Evolutionary conservation across 495 filamentous ascomycete species (phyloP).

Genomic region (Penicillium herquei): DNA sequence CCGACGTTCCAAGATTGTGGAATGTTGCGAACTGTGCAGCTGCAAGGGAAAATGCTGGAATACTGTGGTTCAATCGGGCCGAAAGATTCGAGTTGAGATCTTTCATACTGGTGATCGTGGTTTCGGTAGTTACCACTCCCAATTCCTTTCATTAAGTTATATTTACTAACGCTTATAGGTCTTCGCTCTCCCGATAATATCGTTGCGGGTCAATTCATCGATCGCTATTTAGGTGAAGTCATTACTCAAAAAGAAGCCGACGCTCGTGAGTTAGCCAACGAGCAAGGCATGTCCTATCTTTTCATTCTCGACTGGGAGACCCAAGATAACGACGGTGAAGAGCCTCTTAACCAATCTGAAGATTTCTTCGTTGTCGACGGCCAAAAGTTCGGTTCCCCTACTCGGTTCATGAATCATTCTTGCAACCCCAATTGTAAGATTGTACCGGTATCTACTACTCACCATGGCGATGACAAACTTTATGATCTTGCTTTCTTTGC

Average conservation of each 20-base stretch:
- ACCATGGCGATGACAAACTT: constrained; percentile 65
- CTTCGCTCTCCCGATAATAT: constrained; percentile 69
- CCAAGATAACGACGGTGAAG: constrained; percentile 38
- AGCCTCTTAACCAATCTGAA: constrained; percentile 2
- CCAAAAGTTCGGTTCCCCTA: constrained; percentile 53
- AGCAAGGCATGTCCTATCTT: constrained; percentile 59
- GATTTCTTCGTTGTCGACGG: constrained; percentile 58
- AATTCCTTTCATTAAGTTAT: background rate
- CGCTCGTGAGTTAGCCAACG: constrained; percentile 52
- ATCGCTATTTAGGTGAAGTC: constrained; percentile 85
- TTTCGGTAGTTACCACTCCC: constrained; percentile 58
- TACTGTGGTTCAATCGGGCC: constrained; percentile 74
- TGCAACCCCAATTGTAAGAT: constrained; percentile 75
- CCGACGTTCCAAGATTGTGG: constrained; percentile 60
- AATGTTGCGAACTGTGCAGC: constrained; percentile 73
- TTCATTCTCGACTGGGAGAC: constrained; percentile 77
- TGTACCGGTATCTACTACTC: constrained; percentile 75
- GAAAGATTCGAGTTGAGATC: constrained; percentile 72
- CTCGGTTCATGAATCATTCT: constrained; percentile 66
- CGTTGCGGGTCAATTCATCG: constrained; percentile 78
- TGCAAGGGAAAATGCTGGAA: constrained; percentile 71
- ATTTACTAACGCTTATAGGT: constrained; percentile 41
- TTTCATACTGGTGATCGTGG: constrained; percentile 77
- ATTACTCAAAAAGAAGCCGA: constrained; percentile 71
- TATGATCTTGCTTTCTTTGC: constrained; percentile 92